Conservation (phyloP, 1,139 yeast species). For the Debaryomyces udenii region DNA sequence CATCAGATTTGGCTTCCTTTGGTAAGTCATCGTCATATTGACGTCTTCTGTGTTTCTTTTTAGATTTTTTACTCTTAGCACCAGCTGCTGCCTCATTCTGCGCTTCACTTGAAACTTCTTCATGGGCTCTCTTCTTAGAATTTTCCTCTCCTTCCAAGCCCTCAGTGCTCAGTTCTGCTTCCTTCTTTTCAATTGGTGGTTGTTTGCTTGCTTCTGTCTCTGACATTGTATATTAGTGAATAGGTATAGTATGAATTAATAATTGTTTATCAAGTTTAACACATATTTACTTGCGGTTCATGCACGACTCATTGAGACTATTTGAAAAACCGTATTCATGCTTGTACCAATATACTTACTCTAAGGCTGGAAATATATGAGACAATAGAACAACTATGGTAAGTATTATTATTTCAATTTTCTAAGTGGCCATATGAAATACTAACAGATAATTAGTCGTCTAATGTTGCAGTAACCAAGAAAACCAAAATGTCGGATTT, state of each 20-base stretch:
- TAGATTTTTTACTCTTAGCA: conserved; percentile 29
- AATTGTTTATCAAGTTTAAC: too few species aligned
- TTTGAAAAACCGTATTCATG: too few species aligned
- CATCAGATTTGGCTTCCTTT: conserved; percentile 31
- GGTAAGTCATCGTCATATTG: conserved; percentile 36
- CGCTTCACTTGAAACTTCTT: conserved; percentile 15
- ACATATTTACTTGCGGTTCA: too few species aligned
- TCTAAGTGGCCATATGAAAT: too few species aligned
- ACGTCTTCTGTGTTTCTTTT: conserved; percentile 44
- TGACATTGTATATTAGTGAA: conserved; percentile 1
- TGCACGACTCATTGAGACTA: too few species aligned
- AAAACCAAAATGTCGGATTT: conserved; percentile 68
- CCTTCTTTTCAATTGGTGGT: conserved; percentile 9
- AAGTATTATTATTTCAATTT: too few species aligned
- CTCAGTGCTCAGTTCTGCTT: conserved; percentile 12
- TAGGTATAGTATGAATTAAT: too few species aligned
- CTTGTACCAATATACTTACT: too few species aligned
- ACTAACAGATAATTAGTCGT: conserved; percentile 9
- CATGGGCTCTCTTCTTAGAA: conserved; percentile 13
- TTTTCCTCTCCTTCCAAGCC: conserved; percentile 15
- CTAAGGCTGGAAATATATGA: too few species aligned
- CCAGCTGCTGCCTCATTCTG: conserved; percentile 15
- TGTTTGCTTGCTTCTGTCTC: conserved; percentile 3
- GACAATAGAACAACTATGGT: too few species aligned
- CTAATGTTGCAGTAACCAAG: conserved; percentile 32